A percentile compares a stretch with the other conserved stretches of the same genome.
These are phyloP conservation scores for Cladosporium sp. DNA, from an alignment of 2,329 filamentous ascomycete genomes.

Conservation along the genomic window DNA sequence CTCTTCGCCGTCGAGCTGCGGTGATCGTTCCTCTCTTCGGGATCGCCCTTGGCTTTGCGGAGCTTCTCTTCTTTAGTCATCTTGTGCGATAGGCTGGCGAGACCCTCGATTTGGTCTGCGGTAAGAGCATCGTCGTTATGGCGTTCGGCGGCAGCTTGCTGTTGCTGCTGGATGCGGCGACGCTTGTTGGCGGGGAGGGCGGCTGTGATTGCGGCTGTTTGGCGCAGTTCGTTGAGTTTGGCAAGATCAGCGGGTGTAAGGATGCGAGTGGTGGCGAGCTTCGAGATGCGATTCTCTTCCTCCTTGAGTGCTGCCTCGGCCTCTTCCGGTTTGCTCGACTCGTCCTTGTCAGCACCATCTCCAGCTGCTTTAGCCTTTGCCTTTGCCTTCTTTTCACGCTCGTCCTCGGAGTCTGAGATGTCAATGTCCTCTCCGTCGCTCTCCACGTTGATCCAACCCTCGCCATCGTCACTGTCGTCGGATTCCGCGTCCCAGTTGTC, in stretches of 20 bases:
- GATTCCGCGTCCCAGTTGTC: conserved; percentile 57
- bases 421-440: conserved; percentile 72
- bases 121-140: conserved; percentile 85
- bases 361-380: conserved; percentile 10
- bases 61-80: conserved; percentile 84
- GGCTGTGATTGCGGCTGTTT: conserved; percentile 65
- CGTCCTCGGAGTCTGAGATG: conserved; percentile 68
- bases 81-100: conserved; percentile 70
- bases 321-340: conserved; percentile 22
- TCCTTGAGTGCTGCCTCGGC: conserved; percentile 25
- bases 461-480: conserved; percentile 62
- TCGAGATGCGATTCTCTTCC: conserved; percentile 44
- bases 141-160: conserved; percentile 29
- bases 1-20: conserved; percentile 78
- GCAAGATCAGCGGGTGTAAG: conserved; percentile 93
- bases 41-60: conserved; percentile 74
- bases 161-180: conserved; percentile 27
- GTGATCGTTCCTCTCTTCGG: conserved; percentile 58
- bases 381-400: conserved; percentile 43
- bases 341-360: conserved; percentile 8
- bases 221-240: conserved; percentile 83
- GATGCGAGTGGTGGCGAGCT: conserved; percentile 85
- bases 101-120: conserved; percentile 83
- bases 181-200: conserved; percentile 42
- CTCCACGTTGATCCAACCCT: conserved; percentile 88